Conservation (phyloP, 2,329 filamentous ascomycete genomes). For the Phyllosticta paracitricarpa region DNA sequence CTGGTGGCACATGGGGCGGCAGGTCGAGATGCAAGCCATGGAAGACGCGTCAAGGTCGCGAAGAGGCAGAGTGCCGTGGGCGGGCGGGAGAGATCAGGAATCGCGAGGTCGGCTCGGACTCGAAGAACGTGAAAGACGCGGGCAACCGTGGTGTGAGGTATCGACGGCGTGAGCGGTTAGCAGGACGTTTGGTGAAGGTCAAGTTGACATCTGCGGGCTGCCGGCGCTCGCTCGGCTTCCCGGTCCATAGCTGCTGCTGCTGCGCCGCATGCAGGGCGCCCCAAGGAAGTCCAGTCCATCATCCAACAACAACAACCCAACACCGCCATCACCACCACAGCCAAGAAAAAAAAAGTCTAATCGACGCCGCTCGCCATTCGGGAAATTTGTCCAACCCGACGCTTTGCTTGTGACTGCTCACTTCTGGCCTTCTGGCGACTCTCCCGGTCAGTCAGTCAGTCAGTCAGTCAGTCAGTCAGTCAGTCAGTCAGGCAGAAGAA, state of each 20-base stretch:
- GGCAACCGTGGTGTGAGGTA: background rate
- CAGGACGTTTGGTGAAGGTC: background rate
- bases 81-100: background rate
- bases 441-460: background rate
- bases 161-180: background rate
- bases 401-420: background rate
- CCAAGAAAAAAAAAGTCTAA: background rate
- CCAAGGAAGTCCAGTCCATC: background rate
- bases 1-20: background rate
- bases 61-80: background rate
- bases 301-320: background rate
- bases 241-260: background rate
- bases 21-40: background rate
- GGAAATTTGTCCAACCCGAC: background rate
- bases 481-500: background rate
- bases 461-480: background rate
- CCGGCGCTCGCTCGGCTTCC: background rate
- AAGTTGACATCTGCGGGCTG: background rate
- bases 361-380: background rate
- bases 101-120: background rate
- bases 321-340: background rate
- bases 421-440: background rate
- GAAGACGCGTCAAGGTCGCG: constrained; percentile 3
- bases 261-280: background rate
- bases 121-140: background rate